Conservation (phyloP, 176 grass and related monocot genomes). For the Oryza brachyantha region DNA sequence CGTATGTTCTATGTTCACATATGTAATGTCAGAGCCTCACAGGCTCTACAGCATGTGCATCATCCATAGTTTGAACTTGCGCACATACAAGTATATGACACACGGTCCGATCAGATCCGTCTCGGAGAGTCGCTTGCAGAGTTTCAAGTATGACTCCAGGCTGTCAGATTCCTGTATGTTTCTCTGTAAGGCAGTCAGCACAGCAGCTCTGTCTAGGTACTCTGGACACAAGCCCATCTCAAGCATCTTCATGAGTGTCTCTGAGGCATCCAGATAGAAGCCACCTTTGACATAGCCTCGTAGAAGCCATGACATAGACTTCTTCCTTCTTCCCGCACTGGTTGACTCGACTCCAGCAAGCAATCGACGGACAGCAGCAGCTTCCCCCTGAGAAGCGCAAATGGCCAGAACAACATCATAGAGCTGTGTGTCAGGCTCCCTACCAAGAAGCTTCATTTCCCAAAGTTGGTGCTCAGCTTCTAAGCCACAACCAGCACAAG, state of each 20-base stretch:
- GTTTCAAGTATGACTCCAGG: slow-evolving; percentile 71
- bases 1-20: not conserved
- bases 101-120: slow-evolving; percentile 75
- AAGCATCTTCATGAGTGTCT: slow-evolving; percentile 71
- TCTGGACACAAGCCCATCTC: slow-evolving; percentile 75
- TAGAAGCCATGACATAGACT: slow-evolving; percentile 83
- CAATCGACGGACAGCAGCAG: slow-evolving; percentile 56
- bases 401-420: slow-evolving; percentile 90
- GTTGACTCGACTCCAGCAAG: slow-evolving; percentile 70
- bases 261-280: slow-evolving; percentile 73
- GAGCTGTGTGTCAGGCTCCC: slow-evolving; percentile 86
- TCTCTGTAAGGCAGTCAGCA: slow-evolving; percentile 64
- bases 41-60: slow-evolving; percentile 76
- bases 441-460: slow-evolving; percentile 85
- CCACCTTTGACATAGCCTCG: slow-evolving; percentile 90
- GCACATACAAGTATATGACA: slow-evolving; percentile 78
- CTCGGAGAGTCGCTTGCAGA: slow-evolving; percentile 77
- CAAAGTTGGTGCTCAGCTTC: slow-evolving; percentile 88
- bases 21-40: not conserved
- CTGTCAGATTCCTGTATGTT: slow-evolving; percentile 74
- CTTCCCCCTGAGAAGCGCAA: slow-evolving; percentile 92
- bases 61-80: slow-evolving; percentile 85
- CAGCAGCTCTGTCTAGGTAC: slow-evolving; percentile 82
- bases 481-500: slow-evolving; percentile 69
- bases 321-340: slow-evolving; percentile 61